phyloP scores from a whole-genome alignment of 108 stramenopile genomes.

The Aureococcus anophagefferens region DNA sequence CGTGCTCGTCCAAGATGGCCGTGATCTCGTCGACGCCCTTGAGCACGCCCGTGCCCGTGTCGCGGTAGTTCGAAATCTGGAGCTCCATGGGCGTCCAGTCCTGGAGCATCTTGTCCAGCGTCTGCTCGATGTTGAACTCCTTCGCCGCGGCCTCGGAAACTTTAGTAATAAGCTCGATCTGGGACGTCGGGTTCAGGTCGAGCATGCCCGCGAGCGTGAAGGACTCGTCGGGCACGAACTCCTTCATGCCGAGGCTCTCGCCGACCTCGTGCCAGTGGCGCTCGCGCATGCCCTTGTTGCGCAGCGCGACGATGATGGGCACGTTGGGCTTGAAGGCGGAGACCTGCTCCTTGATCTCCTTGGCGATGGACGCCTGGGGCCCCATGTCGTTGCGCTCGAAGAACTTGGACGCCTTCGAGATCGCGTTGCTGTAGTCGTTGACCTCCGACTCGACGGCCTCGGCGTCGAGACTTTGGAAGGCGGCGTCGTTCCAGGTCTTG shows the following conservation, averaged over 20 bases:
- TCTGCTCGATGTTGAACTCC: conserved; percentile 19
- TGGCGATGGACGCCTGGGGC: conserved; percentile 38
- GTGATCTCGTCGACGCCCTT: conserved; percentile 48
- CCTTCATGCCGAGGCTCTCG: conserved; percentile 10
- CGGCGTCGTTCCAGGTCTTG: conserved; percentile 26
- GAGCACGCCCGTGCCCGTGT: conserved; percentile 23
- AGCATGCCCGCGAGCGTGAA: conserved; percentile 40
- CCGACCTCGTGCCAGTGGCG: conserved; percentile 34
- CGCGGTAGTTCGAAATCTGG: conserved; percentile 9
- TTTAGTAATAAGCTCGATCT: conserved; percentile 37
- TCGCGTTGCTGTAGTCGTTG: conserved; percentile 24
- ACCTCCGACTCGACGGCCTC: conserved; percentile 39
- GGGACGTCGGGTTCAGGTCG: conserved; percentile 36
- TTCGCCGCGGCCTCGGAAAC: conserved; percentile 25
- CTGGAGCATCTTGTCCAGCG: conserved; percentile 21
- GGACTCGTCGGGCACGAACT: conserved; percentile 22
- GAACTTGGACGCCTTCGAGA: conserved; percentile 34
- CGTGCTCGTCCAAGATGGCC: conserved; percentile 50
- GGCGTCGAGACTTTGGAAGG: conserved; percentile 38
- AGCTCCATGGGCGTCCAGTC: conserved; percentile 15
- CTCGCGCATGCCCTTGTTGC: conserved; percentile 42
- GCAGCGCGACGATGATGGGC: conserved; percentile 37
- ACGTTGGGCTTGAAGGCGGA: conserved; percentile 32
- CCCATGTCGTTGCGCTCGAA: conserved; percentile 33
- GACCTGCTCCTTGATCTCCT: conserved; percentile 36